These are phyloP conservation scores for Fusarium vanettenii DNA, from an alignment of 2,329 filamentous ascomycete genomes.

Conservation along the genomic window DNA sequence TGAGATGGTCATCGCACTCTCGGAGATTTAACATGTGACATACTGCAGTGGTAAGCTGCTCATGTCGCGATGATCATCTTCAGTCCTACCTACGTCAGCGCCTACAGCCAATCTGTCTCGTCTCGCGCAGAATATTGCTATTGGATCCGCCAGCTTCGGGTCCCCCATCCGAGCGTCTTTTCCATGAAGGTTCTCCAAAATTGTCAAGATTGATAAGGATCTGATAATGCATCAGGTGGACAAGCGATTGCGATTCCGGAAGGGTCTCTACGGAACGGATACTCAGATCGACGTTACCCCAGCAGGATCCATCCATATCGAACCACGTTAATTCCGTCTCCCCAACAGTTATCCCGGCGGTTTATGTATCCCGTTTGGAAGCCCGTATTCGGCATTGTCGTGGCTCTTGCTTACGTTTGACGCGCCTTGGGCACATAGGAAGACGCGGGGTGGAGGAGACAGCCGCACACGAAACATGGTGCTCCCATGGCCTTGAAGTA, in stretches of 20 bases:
- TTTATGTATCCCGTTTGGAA: not conserved
- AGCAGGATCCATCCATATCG: not conserved
- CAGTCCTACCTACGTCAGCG: not conserved
- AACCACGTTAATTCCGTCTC: not conserved
- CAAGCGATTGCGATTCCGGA: not conserved
- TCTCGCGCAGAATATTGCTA: not conserved
- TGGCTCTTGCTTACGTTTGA: not conserved
- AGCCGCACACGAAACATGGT: not conserved
- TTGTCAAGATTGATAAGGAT: constrained; percentile 8
- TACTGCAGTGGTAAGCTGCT: not conserved
- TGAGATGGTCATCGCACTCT: not conserved
- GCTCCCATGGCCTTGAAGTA: not conserved
- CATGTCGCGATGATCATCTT: not conserved
- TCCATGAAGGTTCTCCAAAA: not conserved
- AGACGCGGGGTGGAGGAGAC: not conserved
- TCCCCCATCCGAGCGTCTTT: constrained; percentile 22
- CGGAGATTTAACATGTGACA: not conserved
- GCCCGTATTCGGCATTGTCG: not conserved
- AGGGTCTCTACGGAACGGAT: not conserved
- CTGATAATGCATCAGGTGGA: not conserved
- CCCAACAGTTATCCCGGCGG: not conserved
- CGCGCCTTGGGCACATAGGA: not conserved
- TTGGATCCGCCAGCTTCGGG: not conserved
- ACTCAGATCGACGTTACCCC: not conserved
- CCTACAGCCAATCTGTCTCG: not conserved